phyloP scores from a whole-genome alignment of 2,329 filamentous ascomycete genomes.

The Immersiporthe knoxdaviesiana region DNA sequence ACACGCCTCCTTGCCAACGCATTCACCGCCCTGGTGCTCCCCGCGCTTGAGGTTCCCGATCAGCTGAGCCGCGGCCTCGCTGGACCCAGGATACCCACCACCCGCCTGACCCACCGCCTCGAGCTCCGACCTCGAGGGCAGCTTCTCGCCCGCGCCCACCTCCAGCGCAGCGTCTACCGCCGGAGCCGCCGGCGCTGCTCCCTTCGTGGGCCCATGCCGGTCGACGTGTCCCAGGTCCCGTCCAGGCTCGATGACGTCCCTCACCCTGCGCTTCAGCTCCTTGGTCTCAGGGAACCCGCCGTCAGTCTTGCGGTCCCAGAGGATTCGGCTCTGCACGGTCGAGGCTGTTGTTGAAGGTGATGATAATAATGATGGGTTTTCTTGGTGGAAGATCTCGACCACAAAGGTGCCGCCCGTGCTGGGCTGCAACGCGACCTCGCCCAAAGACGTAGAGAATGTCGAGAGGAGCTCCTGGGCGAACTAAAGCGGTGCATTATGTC shows the following conservation, averaged over 20 bases:
- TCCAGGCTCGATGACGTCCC: slow-evolving; percentile 79
- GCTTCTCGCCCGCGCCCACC: slow-evolving; percentile 11
- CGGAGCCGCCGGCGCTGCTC: neutral
- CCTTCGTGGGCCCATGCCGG: slow-evolving; percentile 44
- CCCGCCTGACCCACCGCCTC: slow-evolving; percentile 24
- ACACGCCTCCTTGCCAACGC: slow-evolving; percentile 17
- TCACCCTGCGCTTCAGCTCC: slow-evolving; percentile 80
- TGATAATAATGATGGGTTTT: slow-evolving; percentile 30
- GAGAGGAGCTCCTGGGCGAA: slow-evolving; percentile 94
- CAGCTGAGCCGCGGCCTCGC: slow-evolving; percentile 20
- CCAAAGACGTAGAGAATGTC: slow-evolving; percentile 82
- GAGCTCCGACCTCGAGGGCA: slow-evolving; percentile 18
- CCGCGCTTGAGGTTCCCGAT: neutral
- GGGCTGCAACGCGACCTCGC: slow-evolving; percentile 86
- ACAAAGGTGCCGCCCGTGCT: slow-evolving; percentile 82
- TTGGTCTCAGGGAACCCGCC: slow-evolving; percentile 95
- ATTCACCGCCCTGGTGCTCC: neutral
- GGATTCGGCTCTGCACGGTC: slow-evolving; percentile 46
- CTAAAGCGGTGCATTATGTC: slow-evolving; percentile 47
- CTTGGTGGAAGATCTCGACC: slow-evolving; percentile 62
- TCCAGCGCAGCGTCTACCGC: slow-evolving; percentile 1
- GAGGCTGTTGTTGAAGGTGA: neutral
- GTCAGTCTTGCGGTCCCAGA: slow-evolving; percentile 89
- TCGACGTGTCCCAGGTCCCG: slow-evolving; percentile 84
- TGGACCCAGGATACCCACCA: slow-evolving; percentile 23